These are phyloP conservation scores for Backusella morwellensis DNA, from an alignment of 192 early-diverging fungal genomes.

Conservation along the genomic window DNA sequence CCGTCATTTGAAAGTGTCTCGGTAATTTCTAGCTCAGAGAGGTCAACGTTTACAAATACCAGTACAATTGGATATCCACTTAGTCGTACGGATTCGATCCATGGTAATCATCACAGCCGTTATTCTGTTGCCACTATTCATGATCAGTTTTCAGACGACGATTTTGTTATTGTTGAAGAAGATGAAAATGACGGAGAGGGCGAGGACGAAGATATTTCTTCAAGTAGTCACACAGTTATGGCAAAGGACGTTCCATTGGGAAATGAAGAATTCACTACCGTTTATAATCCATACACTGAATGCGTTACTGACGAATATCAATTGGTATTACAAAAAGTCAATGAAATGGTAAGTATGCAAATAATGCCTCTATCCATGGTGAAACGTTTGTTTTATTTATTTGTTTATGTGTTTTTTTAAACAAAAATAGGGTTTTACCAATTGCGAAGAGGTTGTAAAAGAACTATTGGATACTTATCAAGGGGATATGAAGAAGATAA, in stretches of 20 bases:
- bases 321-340: background rate
- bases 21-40: background rate
- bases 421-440: background rate
- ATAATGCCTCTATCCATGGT: background rate
- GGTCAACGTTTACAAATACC: background rate
- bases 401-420: background rate
- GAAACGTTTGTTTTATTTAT: background rate
- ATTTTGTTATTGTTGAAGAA: conserved; percentile 8
- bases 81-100: background rate
- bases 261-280: background rate
- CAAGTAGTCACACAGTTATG: background rate
- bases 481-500: background rate
- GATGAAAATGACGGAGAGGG: background rate
- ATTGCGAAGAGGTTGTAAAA: background rate
- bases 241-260: background rate
- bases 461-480: background rate
- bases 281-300: background rate
- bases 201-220: background rate
- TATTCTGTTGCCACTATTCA: background rate
- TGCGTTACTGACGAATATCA: background rate
- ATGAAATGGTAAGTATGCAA: background rate
- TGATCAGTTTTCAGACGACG: background rate
- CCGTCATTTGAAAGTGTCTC: background rate
- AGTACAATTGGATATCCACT: background rate
- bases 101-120: background rate